phyloP scores from a whole-genome alignment of 2,329 filamentous ascomycete genomes.

The Penicillium sp. region DNA sequence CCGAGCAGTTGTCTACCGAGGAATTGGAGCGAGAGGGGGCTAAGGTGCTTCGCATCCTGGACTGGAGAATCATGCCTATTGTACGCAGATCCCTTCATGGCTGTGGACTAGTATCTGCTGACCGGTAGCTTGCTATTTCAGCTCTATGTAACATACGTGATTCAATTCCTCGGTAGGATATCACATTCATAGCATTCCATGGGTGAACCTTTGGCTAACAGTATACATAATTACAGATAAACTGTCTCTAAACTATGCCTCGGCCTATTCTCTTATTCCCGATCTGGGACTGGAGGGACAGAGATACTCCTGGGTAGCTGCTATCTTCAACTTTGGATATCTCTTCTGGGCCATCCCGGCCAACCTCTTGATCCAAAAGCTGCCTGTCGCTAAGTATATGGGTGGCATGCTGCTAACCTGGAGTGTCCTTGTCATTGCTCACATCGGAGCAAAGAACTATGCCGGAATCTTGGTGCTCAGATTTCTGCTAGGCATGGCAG shows the following conservation, averaged over 20 bases:
- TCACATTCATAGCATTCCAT: not conserved
- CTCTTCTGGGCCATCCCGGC: slow-evolving; percentile 46
- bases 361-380: slow-evolving; percentile 47
- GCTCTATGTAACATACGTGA: slow-evolving; percentile 47
- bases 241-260: slow-evolving; percentile 39
- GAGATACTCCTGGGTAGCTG: slow-evolving; percentile 52
- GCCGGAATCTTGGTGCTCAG: slow-evolving; percentile 51
- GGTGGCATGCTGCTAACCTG: slow-evolving; percentile 48
- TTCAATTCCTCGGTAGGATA: slow-evolving; percentile 50
- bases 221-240: slow-evolving; percentile 25
- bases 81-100: slow-evolving; percentile 27
- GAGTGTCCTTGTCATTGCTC: slow-evolving; percentile 45
- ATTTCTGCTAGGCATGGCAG: slow-evolving; percentile 51
- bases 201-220: not conserved
- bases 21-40: slow-evolving; percentile 50
- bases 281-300: slow-evolving; percentile 48
- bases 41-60: slow-evolving; percentile 49
- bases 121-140: slow-evolving; percentile 17
- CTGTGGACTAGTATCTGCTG: slow-evolving; percentile 15
- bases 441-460: slow-evolving; percentile 45
- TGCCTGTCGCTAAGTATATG: slow-evolving; percentile 49
- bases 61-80: slow-evolving; percentile 54
- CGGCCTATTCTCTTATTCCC: slow-evolving; percentile 48
- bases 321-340: slow-evolving; percentile 51
- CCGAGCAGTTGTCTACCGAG: slow-evolving; percentile 47